Evolutionary conservation across 164 flowering plant genomes (phyloP).

Genomic region (Malania oleifera): DNA sequence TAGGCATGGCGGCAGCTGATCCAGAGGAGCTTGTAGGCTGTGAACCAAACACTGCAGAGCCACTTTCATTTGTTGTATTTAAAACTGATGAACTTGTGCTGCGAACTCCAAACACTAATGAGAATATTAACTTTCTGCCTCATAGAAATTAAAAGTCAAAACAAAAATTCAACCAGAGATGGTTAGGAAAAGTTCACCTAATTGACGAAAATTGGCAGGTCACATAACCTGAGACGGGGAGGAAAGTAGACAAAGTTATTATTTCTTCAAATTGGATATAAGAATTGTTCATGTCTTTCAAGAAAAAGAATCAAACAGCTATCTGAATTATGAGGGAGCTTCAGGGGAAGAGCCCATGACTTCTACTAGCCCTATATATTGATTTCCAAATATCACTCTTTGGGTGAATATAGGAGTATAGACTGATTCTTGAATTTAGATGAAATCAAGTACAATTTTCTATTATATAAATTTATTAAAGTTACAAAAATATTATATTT

Average conservation of each 20-base stretch:
- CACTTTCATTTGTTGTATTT: conserved; percentile 49
- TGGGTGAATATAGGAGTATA: no score
- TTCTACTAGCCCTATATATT: no score
- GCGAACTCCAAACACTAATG: conserved; percentile 10
- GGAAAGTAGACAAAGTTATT: neutral
- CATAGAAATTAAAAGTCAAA: neutral
- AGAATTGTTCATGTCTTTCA: no score
- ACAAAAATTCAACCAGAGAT: neutral
- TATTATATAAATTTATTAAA: no score
- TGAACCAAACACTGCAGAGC: conserved; percentile 41
- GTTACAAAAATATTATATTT: no score
- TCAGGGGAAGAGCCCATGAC: no score
- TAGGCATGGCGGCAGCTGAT: no score
- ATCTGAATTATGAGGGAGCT: no score
- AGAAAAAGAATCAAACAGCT: no score
- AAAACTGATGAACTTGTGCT: conserved; percentile 48
- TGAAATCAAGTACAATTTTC: no score
- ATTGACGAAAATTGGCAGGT: neutral
- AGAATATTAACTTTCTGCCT: neutral
- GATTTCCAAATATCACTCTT: no score
- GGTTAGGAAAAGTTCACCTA: conserved; percentile 1
- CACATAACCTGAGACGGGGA: neutral
- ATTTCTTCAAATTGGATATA: neutral
- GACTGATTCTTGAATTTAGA: no score
- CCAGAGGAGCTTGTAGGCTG: conserved; percentile 32